Evolutionary conservation across 129 eudicot species (phyloP).

Genomic region (Centella asiatica): DNA sequence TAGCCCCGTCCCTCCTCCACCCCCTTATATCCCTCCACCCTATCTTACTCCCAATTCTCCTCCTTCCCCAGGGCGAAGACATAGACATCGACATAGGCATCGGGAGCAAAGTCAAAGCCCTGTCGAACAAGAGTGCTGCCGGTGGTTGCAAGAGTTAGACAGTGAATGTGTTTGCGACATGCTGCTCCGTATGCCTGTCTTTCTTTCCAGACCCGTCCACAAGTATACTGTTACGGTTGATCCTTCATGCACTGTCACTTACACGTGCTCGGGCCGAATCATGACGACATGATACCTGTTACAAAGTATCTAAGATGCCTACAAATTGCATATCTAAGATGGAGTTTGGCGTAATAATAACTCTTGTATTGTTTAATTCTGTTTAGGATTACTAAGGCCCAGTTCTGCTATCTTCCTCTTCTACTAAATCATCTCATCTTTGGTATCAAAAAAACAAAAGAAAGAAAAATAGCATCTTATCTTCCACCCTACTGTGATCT

Average conservation of each 20-base stretch:
- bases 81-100: constrained; percentile 22
- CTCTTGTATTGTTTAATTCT: too few species aligned
- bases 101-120: too few species aligned
- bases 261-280: constrained; percentile 50
- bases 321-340: too few species aligned
- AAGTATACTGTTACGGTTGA: constrained; percentile 44
- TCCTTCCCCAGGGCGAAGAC: constrained; percentile 8
- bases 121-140: constrained; percentile 58
- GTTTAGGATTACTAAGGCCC: too few species aligned
- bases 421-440: too few species aligned
- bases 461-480: too few species aligned
- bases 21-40: constrained; percentile 6
- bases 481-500: too few species aligned
- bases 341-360: too few species aligned
- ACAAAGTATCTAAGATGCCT: too few species aligned
- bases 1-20: constrained; percentile 20
- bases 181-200: constrained; percentile 59
- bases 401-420: too few species aligned
- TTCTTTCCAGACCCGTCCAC: constrained; percentile 69
- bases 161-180: constrained; percentile 67
- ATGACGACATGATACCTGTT: too few species aligned
- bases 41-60: background rate
- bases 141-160: constrained; percentile 63
- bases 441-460: too few species aligned
- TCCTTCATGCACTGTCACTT: constrained; percentile 45